Base-by-base conservation (phyloP, 73 alveolate genomes). In the Paramecium pentaurelia region DNA sequence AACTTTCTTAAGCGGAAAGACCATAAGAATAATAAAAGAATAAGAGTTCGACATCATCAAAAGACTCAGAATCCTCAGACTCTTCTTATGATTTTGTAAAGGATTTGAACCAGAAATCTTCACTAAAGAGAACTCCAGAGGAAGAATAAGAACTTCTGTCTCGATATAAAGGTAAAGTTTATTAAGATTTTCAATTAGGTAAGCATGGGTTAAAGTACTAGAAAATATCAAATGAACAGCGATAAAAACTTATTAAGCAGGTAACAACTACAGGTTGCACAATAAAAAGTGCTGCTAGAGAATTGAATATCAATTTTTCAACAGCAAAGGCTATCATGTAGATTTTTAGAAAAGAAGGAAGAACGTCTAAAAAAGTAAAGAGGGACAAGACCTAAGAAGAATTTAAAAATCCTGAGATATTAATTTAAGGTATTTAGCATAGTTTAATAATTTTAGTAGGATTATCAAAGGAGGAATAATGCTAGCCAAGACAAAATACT, bases 321-420 rank as follows among this genome's bases (percentile, higher is more conserved):
- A 80, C 91, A 47, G 91, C 91, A 8, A 80, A 80, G 75, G 91
- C 91, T 10, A 80, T 80, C 32, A 44, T 80, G 77, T 11, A 80
- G 51, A 80, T 80, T 27, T 80, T 11, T 36, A 80, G 73, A 47
- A 80, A 49, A 47, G 91, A 80, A 64, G 91, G 91, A 1, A 22
- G 91, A 80, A 42, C 14, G 4, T 44, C 47, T 18, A 80, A 80
- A 47, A 80, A 80, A 9, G 11, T 80, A 2, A 42, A 64, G 40
- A 42, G 40, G 60, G 68, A 37, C 4, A 75, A 42, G 38, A 75
- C 70, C 18, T 54, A 18, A 34, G 32, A 54, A 54, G 70, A 37
- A 42, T 34, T n/a, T 4, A 12, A n/a, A 36, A 28, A 14, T 14
- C 84, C 84, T 28, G 84, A 28, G 49, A 28, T 12, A 14, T 6